Conservation (phyloP, 306 rosid species). For the Gastrolobium bilobum region DNA sequence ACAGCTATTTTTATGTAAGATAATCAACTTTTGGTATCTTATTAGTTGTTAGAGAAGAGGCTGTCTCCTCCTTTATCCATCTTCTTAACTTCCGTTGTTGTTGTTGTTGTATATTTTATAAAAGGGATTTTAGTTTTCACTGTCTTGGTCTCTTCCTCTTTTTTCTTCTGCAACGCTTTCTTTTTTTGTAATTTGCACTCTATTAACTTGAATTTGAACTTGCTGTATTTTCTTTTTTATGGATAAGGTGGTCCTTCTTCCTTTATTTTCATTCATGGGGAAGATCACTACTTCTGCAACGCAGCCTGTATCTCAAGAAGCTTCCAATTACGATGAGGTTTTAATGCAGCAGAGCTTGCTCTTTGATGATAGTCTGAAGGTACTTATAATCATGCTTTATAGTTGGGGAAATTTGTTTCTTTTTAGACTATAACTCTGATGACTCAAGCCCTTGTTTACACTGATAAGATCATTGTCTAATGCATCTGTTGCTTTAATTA, state of each 20-base stretch:
- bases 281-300: slow-evolving; percentile 67
- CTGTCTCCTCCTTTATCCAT: slow-evolving; percentile 53
- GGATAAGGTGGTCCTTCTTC: slow-evolving; percentile 53
- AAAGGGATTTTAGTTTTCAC: slow-evolving; percentile 51
- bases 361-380: slow-evolving; percentile 95
- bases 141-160: slow-evolving; percentile 33
- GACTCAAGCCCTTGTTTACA: slow-evolving; percentile 14
- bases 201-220: slow-evolving; percentile 40
- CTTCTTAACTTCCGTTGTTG: slow-evolving; percentile 43
- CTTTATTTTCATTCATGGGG: slow-evolving; percentile 60
- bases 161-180: slow-evolving; percentile 40
- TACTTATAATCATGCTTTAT: slow-evolving; percentile 44
- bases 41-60: slow-evolving; percentile 56
- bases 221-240: background rate
- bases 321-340: slow-evolving; percentile 92
- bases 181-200: slow-evolving; percentile 33
- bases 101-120: slow-evolving; percentile 38
- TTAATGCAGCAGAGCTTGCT: slow-evolving; percentile 95
- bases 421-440: background rate
- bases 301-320: slow-evolving; percentile 61
- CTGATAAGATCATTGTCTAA: slow-evolving; percentile 26
- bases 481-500: slow-evolving; percentile 17
- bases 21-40: slow-evolving; percentile 57
- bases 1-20: slow-evolving; percentile 56
- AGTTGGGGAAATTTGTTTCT: background rate